Conservation (phyloP, 2,329 filamentous ascomycete genomes). For the Aureobasidium sp. region DNA sequence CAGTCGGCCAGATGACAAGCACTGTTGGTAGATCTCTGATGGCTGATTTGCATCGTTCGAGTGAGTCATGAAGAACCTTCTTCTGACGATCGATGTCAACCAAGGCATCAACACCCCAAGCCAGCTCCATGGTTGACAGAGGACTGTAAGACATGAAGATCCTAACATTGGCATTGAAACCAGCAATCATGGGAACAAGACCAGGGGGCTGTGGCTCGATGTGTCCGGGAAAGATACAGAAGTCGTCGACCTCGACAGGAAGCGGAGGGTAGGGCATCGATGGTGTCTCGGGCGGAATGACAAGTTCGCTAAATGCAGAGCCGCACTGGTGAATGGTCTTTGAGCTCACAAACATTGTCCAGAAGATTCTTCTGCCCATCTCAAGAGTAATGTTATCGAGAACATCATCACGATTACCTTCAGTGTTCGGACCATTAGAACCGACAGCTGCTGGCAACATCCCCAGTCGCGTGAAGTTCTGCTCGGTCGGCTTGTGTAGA, state of each 20-base stretch:
- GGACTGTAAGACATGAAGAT: slow-evolving; percentile 76
- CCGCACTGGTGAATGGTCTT: slow-evolving; percentile 70
- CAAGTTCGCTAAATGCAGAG: slow-evolving; percentile 60
- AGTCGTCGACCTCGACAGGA: slow-evolving; percentile 76
- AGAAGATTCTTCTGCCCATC: slow-evolving; percentile 63
- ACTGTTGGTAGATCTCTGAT: slow-evolving; percentile 62
- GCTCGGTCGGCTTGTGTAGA: slow-evolving; percentile 50
- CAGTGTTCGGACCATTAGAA: slow-evolving; percentile 29
- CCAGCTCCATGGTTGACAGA: slow-evolving; percentile 71
- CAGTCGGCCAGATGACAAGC: slow-evolving; percentile 49
- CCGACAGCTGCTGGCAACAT: slow-evolving; percentile 31
- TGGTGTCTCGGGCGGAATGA: slow-evolving; percentile 69
- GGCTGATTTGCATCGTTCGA: slow-evolving; percentile 62
- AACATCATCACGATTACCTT: slow-evolving; percentile 31
- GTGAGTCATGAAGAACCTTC: slow-evolving; percentile 61
- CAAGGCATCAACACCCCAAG: slow-evolving; percentile 70
- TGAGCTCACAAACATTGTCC: slow-evolving; percentile 70
- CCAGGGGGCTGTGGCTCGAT: slow-evolving; percentile 63
- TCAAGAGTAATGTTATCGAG: slow-evolving; percentile 43
- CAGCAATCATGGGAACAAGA: slow-evolving; percentile 62
- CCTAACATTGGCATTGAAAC: slow-evolving; percentile 72
- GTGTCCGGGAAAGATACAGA: slow-evolving; percentile 65
- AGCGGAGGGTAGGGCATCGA: slow-evolving; percentile 71
- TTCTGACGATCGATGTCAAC: slow-evolving; percentile 73
- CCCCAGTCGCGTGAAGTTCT: slow-evolving; percentile 33